Evolutionary conservation across 306 rosid genomes (phyloP).

Genomic region (Trifolium dubium): DNA sequence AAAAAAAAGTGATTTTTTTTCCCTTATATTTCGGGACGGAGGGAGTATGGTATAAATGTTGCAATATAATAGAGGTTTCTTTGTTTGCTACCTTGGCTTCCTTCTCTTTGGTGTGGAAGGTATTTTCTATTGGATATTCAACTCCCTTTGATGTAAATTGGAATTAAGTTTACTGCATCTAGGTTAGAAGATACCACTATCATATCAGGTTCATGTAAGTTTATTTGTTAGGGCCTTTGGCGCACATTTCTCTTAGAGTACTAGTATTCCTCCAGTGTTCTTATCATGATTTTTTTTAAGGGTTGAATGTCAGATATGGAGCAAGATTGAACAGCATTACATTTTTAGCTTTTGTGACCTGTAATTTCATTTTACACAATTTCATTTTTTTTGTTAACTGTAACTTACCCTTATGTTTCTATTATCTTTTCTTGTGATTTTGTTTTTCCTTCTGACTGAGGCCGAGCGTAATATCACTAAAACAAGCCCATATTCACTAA

Average conservation of each 20-base stretch:
- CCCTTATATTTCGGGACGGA: too few relatives aligned
- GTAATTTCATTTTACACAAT: not conserved
- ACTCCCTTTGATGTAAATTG: conserved; percentile 19
- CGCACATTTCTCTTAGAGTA: not conserved
- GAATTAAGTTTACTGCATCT: conserved; percentile 35
- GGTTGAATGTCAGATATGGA: not conserved
- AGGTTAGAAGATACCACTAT: conserved; percentile 9
- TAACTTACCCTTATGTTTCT: conserved; percentile 20
- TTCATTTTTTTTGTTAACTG: not conserved
- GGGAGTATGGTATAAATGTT: conserved; percentile 40
- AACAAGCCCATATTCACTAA: too few relatives aligned
- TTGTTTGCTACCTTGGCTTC: conserved; percentile 82
- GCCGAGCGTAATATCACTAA: too few relatives aligned
- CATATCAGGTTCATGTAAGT: not conserved
- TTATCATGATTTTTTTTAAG: not conserved
- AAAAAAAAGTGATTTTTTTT: too few relatives aligned
- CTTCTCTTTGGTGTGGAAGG: conserved; percentile 97
- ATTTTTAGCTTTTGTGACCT: not conserved
- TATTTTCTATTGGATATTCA: conserved; percentile 44
- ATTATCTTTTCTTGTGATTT: not conserved
- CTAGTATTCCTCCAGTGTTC: conserved; percentile 7
- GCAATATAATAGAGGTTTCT: conserved; percentile 73
- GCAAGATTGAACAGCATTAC: not conserved
- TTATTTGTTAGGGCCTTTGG: conserved; percentile 2
- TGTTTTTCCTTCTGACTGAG: too few relatives aligned